Evolutionary conservation across 2,329 filamentous ascomycete genomes (phyloP), one percentile per base, ranked within the genome.

Genomic region (Aspergillus udagawae): DNA sequence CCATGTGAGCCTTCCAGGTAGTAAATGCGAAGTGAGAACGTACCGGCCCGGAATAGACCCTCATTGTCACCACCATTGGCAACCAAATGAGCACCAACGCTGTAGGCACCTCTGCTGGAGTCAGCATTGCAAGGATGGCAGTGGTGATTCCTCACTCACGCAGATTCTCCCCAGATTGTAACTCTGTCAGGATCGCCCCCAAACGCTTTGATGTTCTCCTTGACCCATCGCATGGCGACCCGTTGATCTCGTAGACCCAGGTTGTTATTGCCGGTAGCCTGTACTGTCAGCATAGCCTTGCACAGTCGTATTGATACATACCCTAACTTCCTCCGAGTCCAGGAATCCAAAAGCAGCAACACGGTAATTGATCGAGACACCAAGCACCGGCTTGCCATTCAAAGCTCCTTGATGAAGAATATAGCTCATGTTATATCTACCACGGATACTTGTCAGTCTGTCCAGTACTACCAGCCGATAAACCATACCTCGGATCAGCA

Each of bases 91-190:
- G 66, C 66, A 3, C 68, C 68, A 9, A 71, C 68, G 45, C 69
- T 71, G 47, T 71, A 70, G 5, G 69, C 69, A 23, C 69, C 69
- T 23, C 68, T 71, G 10, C n/a, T 28, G 14, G 25, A 20, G 20
- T 53, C 14, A 57, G 35, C n/a, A 38, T 8, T n/a, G 4, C 14
- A n/a, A 38, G 21, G n/a, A 2, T 28, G 3, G 4, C 14, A 4
- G 21, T 20, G 12, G 10, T 23, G n/a, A 8, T 38, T 38, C 17
- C 1, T 17, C 14, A 57, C 67, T 58, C 51, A 71, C 68, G 68
- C 68, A 42, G 70, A 73, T 55, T 74, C 71, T 17, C 72, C 72
- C 64, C 72, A 74, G 21, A 75, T 73, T 5, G 72, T 73, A 27
- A 75, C 65, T 28, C 61, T 67, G 6, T 67, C 61, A 3, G 68